A percentile compares a stretch with the other conserved stretches of the same genome.
These are phyloP conservation scores for Globisporangium irregulare DNA, from an alignment of 352 stramenopile species.

Conservation along the genomic window DNA sequence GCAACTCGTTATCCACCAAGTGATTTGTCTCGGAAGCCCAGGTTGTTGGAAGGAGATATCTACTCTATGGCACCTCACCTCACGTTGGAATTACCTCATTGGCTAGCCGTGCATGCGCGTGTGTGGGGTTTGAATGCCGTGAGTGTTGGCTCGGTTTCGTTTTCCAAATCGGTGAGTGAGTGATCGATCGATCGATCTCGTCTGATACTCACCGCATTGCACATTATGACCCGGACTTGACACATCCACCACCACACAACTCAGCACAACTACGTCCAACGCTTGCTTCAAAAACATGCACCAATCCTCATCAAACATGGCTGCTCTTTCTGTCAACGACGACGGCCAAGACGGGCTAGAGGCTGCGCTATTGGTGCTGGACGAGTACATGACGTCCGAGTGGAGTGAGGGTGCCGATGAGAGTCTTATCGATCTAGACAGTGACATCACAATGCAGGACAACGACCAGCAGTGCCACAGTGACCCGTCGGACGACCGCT, in stretches of 20 bases:
- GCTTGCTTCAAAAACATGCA: neutral
- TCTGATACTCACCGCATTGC: conserved; percentile 2
- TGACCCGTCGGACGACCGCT: neutral
- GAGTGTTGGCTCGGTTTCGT: neutral
- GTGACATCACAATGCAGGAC: neutral
- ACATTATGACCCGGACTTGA: conserved; percentile 1
- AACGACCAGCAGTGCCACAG: neutral
- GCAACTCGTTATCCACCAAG: conserved; percentile 3
- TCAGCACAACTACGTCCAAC: neutral
- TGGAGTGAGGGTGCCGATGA: neutral
- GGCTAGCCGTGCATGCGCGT: neutral
- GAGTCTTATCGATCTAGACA: neutral
- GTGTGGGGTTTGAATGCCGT: neutral
- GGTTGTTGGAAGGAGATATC: neutral
- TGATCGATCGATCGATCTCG: neutral
- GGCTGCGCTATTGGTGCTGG: conserved; percentile 5
- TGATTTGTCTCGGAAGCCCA: conserved; percentile 11
- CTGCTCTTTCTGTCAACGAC: neutral
- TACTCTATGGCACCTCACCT: neutral
- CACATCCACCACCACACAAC: neutral
- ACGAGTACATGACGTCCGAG: conserved; percentile 5
- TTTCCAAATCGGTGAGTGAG: neutral
- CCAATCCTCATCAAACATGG: neutral
- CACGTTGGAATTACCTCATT: neutral
- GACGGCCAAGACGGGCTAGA: neutral